Conservation (phyloP, 2,329 filamentous ascomycete genomes). For the Sphaerulina vaccinii region DNA sequence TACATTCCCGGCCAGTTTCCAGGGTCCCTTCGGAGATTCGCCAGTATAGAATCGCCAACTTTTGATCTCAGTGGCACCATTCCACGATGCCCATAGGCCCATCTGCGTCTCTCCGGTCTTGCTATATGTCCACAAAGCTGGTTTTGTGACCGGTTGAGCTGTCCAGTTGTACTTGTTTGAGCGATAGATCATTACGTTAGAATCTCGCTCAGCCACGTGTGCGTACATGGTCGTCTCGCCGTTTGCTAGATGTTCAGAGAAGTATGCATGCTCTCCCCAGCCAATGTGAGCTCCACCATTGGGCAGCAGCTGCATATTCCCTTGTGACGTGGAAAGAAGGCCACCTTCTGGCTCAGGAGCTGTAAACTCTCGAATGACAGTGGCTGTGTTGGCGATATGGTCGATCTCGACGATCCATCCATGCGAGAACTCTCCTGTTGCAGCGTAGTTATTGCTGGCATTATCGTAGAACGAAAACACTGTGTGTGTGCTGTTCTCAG, state of each 20-base stretch:
- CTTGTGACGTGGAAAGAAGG: slow-evolving; percentile 53
- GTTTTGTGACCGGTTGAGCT: slow-evolving; percentile 47
- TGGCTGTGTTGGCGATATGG: slow-evolving; percentile 45
- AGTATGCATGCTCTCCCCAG: slow-evolving; percentile 52
- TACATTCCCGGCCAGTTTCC: slow-evolving; percentile 41
- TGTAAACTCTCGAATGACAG: slow-evolving; percentile 48
- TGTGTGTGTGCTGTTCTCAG: slow-evolving; percentile 48
- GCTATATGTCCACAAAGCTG: slow-evolving; percentile 40
- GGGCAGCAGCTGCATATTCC: slow-evolving; percentile 55
- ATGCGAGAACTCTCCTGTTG: slow-evolving; percentile 40
- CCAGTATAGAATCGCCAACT: slow-evolving; percentile 53
- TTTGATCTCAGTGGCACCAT: slow-evolving; percentile 50
- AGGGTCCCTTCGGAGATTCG: slow-evolving; percentile 38
- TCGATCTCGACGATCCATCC: slow-evolving; percentile 51
- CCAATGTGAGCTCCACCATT: slow-evolving; percentile 56
- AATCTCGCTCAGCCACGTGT: slow-evolving; percentile 44
- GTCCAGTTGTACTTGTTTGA: slow-evolving; percentile 56
- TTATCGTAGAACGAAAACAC: slow-evolving; percentile 57
- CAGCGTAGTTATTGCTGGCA: slow-evolving; percentile 50
- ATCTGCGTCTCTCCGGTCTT: slow-evolving; percentile 33
- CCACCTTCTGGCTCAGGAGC: slow-evolving; percentile 48
- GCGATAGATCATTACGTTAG: slow-evolving; percentile 54
- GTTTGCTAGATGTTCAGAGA: slow-evolving; percentile 47
- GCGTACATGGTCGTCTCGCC: slow-evolving; percentile 55
- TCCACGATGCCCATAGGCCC: slow-evolving; percentile 56